These are phyloP conservation scores for Xylariaceae sp. DNA, from an alignment of 2,329 filamentous ascomycete species.

Conservation along the genomic window DNA sequence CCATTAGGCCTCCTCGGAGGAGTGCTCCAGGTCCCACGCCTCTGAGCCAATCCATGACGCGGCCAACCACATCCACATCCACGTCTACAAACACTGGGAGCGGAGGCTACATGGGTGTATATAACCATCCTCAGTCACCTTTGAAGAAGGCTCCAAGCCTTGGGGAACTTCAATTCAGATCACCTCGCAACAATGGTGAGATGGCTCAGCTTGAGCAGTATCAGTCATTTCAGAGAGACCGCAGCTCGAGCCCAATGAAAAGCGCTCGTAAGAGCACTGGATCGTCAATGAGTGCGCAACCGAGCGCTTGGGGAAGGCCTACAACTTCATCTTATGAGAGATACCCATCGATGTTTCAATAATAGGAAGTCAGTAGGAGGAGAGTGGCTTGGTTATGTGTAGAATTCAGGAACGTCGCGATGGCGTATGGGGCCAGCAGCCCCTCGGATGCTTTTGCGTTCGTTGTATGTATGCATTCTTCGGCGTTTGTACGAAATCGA, in stretches of 20 bases:
- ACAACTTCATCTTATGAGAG: conserved; percentile 19
- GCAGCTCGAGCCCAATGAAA: conserved; percentile 25
- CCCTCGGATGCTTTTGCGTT: not conserved
- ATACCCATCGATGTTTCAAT: conserved; percentile 31
- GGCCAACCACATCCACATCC: conserved; percentile 15
- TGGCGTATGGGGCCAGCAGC: too few relatives aligned
- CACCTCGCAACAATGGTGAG: conserved; percentile 57
- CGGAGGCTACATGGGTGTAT: conserved; percentile 77
- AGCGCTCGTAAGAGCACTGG: conserved; percentile 24
- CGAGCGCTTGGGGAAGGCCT: conserved; percentile 18
- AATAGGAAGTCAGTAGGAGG: conserved; percentile 1
- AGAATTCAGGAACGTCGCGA: too few relatives aligned
- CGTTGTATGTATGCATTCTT: conserved; percentile 13
- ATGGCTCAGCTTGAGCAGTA: conserved; percentile 56
- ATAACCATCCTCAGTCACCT: conserved; percentile 75
- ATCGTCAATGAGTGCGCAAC: conserved; percentile 13
- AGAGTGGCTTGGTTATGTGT: too few relatives aligned
- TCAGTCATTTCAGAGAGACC: conserved; percentile 22
- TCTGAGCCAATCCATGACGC: conserved; percentile 19
- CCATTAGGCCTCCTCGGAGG: conserved; percentile 70
- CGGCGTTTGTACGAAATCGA: conserved; percentile 13
- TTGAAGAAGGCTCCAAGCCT: conserved; percentile 71
- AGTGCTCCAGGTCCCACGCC: conserved; percentile 61
- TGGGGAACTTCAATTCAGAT: conserved; percentile 46
- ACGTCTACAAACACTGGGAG: conserved; percentile 23